Percentiles rank a stretch among this genome's conserved stretches.
Conservation (phyloP, 306 rosid species). For the Glycyrrhiza uralensis region DNA sequence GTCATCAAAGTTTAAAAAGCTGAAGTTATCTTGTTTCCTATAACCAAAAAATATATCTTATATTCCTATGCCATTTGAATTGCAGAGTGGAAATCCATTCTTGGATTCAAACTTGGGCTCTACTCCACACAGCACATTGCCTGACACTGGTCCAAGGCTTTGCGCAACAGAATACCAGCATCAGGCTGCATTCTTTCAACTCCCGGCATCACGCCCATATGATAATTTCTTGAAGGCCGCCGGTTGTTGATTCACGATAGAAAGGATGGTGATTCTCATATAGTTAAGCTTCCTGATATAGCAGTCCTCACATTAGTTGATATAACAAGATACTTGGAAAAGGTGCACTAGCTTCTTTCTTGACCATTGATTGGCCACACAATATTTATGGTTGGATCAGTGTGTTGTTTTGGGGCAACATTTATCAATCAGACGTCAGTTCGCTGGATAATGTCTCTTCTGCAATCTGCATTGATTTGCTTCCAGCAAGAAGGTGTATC, state of each 20-base stretch:
- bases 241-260: slow-evolving; percentile 54
- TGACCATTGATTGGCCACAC: slow-evolving; percentile 15
- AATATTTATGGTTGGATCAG: background rate
- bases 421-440: slow-evolving; percentile 7
- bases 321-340: slow-evolving; percentile 14
- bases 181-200: slow-evolving; percentile 52
- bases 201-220: slow-evolving; percentile 72
- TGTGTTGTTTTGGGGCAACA: background rate
- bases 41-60: background rate
- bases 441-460: background rate
- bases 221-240: slow-evolving; percentile 82
- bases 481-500: slow-evolving; percentile 21
- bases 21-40: background rate
- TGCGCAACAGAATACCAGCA: slow-evolving; percentile 65
- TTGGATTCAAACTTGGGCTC: slow-evolving; percentile 39
- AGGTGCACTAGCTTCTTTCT: slow-evolving; percentile 25
- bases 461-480: slow-evolving; percentile 25
- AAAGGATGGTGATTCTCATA: background rate
- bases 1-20: slow-evolving; percentile 10
- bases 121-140: slow-evolving; percentile 31
- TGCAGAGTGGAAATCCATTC: slow-evolving; percentile 73
- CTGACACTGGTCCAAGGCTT: slow-evolving; percentile 39
- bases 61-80: slow-evolving; percentile 17
- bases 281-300: slow-evolving; percentile 9
- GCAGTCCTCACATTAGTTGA: background rate